Evolutionary conservation across 108 stramenopile genomes (phyloP), one percentile per base, ranked within the genome.

Genomic region (Conticribra weissflogii): DNA sequence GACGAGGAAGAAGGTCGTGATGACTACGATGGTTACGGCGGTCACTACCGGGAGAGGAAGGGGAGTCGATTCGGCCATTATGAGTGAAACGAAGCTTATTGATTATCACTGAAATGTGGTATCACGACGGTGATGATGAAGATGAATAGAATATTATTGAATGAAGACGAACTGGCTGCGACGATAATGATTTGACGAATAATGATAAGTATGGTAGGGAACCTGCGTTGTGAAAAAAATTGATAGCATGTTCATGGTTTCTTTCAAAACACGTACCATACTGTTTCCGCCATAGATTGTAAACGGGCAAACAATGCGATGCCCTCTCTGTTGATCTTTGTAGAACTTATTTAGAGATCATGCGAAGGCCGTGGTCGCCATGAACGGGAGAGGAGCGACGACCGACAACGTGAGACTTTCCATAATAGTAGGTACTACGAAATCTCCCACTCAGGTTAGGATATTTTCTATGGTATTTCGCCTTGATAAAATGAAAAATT

Each of bases 1-100:
- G 63, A 41, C 45, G 41, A 63, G 23, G 30, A 65, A 5, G 9
- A 59, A 57, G 8, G 62, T 60, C 17, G 68, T 70, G 32, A 53
- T 27, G 7, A 53, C 30, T 19, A 58, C 49, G 21, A 59, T 49
- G 33, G 22, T 49, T 54, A 77, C 63, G 2, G 63, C 68, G 18
- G 58, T 51, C 48, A 59, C 16, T 4, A 69, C 25, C 9, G 76
- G 56, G 27, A 65, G 46, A 1, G 48, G 9, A 21, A 31, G 60
- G 60, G 16, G 12, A 17, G 54, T 51, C 16, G 16, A 17, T 17
- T 17, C 50, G 16, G n/a, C 1, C 31, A 58, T 18, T 30, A 31
- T 29, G 30, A 24, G 3, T n/a, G 3, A 7, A 21, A 7, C 44
- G 18, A 19, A 44, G 58, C 18, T n/a, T n/a, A n/a, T n/a, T n/a